Percentiles rank a stretch among this genome's conserved stretches.
These are phyloP conservation scores for Metarhizium guizhouense DNA, from an alignment of 2,329 filamentous ascomycete species.

Conservation along the genomic window DNA sequence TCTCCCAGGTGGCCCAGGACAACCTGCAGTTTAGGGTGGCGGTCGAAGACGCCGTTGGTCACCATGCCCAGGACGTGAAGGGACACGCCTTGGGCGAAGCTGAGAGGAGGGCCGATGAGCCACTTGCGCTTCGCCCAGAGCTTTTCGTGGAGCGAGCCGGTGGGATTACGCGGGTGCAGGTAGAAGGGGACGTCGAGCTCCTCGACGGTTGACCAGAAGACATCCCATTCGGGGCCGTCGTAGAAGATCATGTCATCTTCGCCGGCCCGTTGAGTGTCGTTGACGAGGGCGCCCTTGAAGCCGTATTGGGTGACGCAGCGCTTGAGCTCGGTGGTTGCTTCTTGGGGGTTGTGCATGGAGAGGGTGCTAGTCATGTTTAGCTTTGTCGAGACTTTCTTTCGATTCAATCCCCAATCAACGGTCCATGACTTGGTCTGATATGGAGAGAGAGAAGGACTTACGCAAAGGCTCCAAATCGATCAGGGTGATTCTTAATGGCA, in stretches of 20 bases:
- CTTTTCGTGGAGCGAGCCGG: constrained; percentile 46
- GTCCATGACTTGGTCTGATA: neutral
- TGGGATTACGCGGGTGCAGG: constrained; percentile 51
- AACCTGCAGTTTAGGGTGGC: constrained; percentile 34
- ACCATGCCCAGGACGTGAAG: constrained; percentile 46
- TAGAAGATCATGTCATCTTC: constrained; percentile 54
- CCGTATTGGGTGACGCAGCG: constrained; percentile 47
- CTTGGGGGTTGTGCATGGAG: constrained; percentile 43
- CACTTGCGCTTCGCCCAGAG: constrained; percentile 50
- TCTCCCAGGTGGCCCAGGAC: constrained; percentile 40
- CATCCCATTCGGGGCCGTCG: constrained; percentile 49
- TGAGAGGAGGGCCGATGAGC: constrained; percentile 50
- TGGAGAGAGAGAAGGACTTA: constrained; percentile 11
- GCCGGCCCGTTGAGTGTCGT: constrained; percentile 52
- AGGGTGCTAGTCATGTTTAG: constrained; percentile 23
- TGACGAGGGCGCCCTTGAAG: constrained; percentile 55
- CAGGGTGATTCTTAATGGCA: constrained; percentile 26
- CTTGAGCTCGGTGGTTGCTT: constrained; percentile 40
- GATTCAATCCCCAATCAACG: too few species aligned
- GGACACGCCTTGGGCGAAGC: constrained; percentile 49
- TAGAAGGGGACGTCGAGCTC: constrained; percentile 58
- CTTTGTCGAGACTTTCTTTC: neutral
- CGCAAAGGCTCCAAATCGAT: constrained; percentile 39
- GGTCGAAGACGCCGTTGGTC: constrained; percentile 41
- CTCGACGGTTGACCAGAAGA: constrained; percentile 49